phyloP scores from a whole-genome alignment of 768 basidiomycete genomes.

The Suillus occidentalis region DNA sequence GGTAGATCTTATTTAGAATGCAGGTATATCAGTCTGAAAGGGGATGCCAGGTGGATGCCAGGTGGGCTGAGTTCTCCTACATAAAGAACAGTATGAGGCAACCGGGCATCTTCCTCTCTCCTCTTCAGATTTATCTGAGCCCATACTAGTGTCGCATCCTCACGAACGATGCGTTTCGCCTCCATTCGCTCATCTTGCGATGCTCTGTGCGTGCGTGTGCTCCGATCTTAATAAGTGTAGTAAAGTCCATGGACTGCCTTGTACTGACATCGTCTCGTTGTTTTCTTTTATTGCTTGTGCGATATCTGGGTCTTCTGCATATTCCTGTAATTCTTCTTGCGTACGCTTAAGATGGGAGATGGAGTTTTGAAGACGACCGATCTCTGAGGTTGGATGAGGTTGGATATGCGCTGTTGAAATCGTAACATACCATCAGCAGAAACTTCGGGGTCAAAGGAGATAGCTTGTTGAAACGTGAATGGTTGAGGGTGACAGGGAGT shows the following conservation, averaged over 20 bases:
- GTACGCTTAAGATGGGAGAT: conserved; percentile 60
- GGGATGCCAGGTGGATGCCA: neutral
- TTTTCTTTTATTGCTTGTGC: conserved; percentile 69
- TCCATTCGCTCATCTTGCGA: conserved; percentile 83
- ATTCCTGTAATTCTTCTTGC: conserved; percentile 54
- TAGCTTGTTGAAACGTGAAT: conserved; percentile 54
- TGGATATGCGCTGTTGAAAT: conserved; percentile 2
- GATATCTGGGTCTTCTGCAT: conserved; percentile 57
- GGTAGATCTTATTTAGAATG: neutral
- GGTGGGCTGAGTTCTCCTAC: neutral
- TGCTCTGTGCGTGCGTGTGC: conserved; percentile 45
- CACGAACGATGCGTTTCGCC: too few relatives aligned
- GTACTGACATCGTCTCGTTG: conserved; percentile 56
- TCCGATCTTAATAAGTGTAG: conserved; percentile 6
- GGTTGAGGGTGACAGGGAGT: conserved; percentile 69
- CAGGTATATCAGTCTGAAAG: neutral
- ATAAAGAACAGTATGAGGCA: neutral
- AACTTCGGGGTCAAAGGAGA: conserved; percentile 59
- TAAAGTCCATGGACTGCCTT: conserved; percentile 3
- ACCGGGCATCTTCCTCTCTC: neutral
- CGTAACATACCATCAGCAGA: conserved; percentile 64
- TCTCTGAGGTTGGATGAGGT: conserved; percentile 48
- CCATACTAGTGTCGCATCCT: too few relatives aligned
- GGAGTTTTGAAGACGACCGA: conserved; percentile 73
- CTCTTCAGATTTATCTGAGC: too few relatives aligned